A percentile compares a stretch with the other conserved stretches of the same genome.
Conservation (phyloP, 1,139 yeast species). For the Scheffersomyces cryptocercus region DNA sequence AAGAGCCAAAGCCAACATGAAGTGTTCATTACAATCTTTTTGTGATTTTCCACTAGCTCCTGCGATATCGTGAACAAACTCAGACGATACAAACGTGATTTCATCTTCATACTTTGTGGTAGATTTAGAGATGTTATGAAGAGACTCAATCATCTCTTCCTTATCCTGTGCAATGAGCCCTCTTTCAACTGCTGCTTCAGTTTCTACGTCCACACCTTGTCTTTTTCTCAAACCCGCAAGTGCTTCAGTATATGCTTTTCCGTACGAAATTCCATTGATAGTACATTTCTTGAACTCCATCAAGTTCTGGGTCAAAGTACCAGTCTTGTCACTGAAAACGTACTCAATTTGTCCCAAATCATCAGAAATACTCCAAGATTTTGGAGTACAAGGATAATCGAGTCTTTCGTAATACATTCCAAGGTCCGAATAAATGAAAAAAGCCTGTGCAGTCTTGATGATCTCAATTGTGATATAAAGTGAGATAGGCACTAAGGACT, state of each 20-base stretch:
- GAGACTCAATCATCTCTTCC: conserved; percentile 34
- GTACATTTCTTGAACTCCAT: conserved; percentile 65
- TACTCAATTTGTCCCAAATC: conserved; percentile 68
- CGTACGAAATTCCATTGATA: conserved; percentile 54
- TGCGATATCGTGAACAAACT: conserved; percentile 41
- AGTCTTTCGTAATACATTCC: conserved; percentile 52
- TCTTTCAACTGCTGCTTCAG: conserved; percentile 43
- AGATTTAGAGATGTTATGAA: conserved; percentile 15
- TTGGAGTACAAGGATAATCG: conserved; percentile 62
- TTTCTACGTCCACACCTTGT: conserved; percentile 54
- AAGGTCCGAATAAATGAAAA: conserved; percentile 53
- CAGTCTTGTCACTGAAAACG: conserved; percentile 62
- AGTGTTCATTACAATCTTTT: conserved; percentile 44
- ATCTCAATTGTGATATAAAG: conserved; percentile 61
- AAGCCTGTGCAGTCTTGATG: conserved; percentile 60
- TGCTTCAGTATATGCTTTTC: conserved; percentile 64
- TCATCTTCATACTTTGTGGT: conserved; percentile 37
- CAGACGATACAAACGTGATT: conserved; percentile 49
- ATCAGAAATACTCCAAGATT: conserved; percentile 63
- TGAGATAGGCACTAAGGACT: conserved; percentile 61
- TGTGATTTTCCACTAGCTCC: conserved; percentile 31
- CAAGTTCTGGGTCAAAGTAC: conserved; percentile 59
- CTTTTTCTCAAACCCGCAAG: conserved; percentile 59
- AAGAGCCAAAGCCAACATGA: conserved; percentile 53
- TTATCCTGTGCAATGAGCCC: conserved; percentile 39